phyloP scores from a whole-genome alignment of 2,329 filamentous ascomycete species.

The Dothistroma septosporum region DNA sequence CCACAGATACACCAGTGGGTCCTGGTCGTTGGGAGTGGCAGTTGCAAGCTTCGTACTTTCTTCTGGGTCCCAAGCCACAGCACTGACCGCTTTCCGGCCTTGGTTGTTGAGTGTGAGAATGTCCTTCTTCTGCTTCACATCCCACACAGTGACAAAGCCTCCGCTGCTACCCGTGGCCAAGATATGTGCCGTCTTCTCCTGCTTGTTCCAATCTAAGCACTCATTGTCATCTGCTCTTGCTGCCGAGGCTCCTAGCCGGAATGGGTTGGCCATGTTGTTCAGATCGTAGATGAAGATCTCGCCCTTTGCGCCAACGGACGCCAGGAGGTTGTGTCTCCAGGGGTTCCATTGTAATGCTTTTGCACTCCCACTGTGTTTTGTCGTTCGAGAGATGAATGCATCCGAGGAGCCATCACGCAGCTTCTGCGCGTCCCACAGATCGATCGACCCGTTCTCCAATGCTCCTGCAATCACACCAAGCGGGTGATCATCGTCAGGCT shows the following conservation, averaged over 20 bases:
- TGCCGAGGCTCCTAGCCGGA: conserved; percentile 80
- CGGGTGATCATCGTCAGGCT: conserved; percentile 71
- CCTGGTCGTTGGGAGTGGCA: conserved; percentile 81
- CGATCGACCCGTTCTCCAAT: conserved; percentile 87
- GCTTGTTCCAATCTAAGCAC: conserved; percentile 93
- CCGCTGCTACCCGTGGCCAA: conserved; percentile 88
- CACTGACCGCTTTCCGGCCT: conserved; percentile 87
- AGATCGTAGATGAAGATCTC: conserved; percentile 95
- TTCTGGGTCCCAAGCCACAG: conserved; percentile 95
- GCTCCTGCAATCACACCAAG: conserved; percentile 91
- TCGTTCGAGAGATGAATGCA: conserved; percentile 78
- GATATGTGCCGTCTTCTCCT: conserved; percentile 82
- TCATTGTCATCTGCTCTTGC: conserved; percentile 93
- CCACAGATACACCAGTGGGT: conserved; percentile 87
- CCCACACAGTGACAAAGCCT: conserved; percentile 97
- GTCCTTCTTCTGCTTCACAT: conserved; percentile 96
- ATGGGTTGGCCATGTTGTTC: conserved; percentile 82
- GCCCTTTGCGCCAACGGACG: conserved; percentile 88
- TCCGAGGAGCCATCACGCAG: conserved; percentile 54
- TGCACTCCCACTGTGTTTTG: conserved; percentile 87
- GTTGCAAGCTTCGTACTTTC: conserved; percentile 90
- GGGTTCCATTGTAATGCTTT: conserved; percentile 97
- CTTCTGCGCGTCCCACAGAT: conserved; percentile 86
- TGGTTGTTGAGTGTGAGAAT: conserved; percentile 87
- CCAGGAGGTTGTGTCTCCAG: conserved; percentile 81